phyloP scores from a whole-genome alignment of 768 basidiomycete genomes.

The Filobasidium wieringae region DNA sequence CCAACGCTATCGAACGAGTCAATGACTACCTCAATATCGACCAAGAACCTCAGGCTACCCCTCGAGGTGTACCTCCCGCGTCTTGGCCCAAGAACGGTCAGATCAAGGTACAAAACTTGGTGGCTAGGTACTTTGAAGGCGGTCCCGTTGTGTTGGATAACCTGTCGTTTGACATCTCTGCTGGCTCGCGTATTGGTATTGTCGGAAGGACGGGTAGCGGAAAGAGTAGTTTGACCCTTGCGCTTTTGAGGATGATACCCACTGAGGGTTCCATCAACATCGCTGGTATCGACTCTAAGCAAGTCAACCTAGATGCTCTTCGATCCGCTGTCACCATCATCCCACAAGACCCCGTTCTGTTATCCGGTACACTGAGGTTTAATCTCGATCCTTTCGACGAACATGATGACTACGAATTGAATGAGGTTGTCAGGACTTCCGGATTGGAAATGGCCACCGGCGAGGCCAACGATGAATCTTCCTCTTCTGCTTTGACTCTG shows the following conservation, averaged over 20 bases:
- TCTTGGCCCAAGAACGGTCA: slow-evolving; percentile 55
- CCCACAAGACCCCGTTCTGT: slow-evolving; percentile 49
- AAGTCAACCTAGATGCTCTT: slow-evolving; percentile 50
- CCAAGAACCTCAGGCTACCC: slow-evolving; percentile 45
- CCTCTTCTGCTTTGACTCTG: slow-evolving; percentile 20
- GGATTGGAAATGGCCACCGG: slow-evolving; percentile 30
- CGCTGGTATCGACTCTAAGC: slow-evolving; percentile 46
- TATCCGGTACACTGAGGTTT: slow-evolving; percentile 49
- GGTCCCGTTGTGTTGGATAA: slow-evolving; percentile 55
- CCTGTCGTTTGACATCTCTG: slow-evolving; percentile 49
- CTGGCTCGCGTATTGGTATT: slow-evolving; percentile 53
- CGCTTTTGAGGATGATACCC: slow-evolving; percentile 50
- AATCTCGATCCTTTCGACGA: slow-evolving; percentile 55
- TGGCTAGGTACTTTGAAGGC: slow-evolving; percentile 49
- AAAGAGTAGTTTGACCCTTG: slow-evolving; percentile 43
- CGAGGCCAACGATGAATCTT: not conserved
- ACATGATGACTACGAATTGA: slow-evolving; percentile 48
- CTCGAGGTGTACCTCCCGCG: slow-evolving; percentile 48
- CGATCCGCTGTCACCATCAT: slow-evolving; percentile 54
- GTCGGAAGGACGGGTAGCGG: slow-evolving; percentile 55
- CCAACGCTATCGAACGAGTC: slow-evolving; percentile 43
- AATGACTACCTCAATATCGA: slow-evolving; percentile 51
- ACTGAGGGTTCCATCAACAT: slow-evolving; percentile 50
- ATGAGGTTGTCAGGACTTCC: slow-evolving; percentile 45
- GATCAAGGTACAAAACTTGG: slow-evolving; percentile 47